Evolutionary conservation across 345 rosid genomes (phyloP).

Genomic region (Corchorus capsularis): DNA sequence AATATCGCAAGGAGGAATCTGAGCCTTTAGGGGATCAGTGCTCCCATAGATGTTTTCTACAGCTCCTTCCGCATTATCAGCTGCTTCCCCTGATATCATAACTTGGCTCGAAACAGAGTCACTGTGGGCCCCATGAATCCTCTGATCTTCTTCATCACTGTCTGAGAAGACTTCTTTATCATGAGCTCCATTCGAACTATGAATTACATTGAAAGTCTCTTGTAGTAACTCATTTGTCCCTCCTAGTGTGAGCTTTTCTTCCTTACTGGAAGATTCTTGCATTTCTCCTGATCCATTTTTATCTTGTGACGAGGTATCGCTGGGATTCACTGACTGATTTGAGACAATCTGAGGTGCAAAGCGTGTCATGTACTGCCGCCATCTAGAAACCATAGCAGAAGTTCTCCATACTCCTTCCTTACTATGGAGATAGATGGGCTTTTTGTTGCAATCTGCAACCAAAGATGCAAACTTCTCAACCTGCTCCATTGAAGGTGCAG

Average conservation of each 20-base stretch:
- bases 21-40: constrained; percentile 78
- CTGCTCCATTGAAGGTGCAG: constrained; percentile 87
- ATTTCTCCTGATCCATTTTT: constrained; percentile 26
- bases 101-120: constrained; percentile 32
- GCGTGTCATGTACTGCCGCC: constrained; percentile 89
- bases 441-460: constrained; percentile 70
- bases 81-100: constrained; percentile 31
- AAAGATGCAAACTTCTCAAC: constrained; percentile 88
- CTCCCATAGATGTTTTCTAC: constrained; percentile 34
- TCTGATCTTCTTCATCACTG: constrained; percentile 30
- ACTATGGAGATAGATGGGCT: constrained; percentile 86
- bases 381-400: constrained; percentile 88
- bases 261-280: constrained; percentile 24
- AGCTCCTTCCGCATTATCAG: constrained; percentile 37
- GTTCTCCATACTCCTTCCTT: constrained; percentile 94
- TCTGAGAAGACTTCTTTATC: constrained; percentile 27
- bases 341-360: constrained; percentile 30
- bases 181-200: constrained; percentile 39
- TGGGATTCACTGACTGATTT: constrained; percentile 19
- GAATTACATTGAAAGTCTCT: constrained; percentile 34
- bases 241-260: constrained; percentile 37
- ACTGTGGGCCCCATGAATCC: constrained; percentile 28
- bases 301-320: constrained; percentile 24
- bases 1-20: constrained; percentile 74
- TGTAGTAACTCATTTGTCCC: constrained; percentile 30